A percentile compares a stretch with the other conserved stretches of the same genome.
Conservation (phyloP, 768 basidiomycete genomes). For the Lactifluus volemus region DNA sequence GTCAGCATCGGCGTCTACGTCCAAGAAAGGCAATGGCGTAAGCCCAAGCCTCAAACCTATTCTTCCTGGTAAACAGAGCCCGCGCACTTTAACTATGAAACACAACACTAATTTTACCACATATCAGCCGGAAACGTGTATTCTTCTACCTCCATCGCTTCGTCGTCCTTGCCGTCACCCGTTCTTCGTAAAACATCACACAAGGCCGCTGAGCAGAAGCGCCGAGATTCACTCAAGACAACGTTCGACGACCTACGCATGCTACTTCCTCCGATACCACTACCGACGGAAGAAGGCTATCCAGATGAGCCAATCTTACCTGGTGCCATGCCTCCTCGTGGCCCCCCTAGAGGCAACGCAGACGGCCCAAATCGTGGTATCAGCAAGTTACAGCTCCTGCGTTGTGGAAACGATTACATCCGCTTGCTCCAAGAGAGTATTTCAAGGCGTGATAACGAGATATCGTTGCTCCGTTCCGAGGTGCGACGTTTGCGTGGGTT, state of each 20-base stretch:
- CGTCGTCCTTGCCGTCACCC: constrained; percentile 22
- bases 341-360: constrained; percentile 73
- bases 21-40: constrained; percentile 28
- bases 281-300: constrained; percentile 65
- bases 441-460: constrained; percentile 74
- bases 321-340: constrained; percentile 82
- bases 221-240: constrained; percentile 91
- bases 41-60: constrained; percentile 62
- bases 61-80: constrained; percentile 50
- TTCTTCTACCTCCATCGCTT: constrained; percentile 23
- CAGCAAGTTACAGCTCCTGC: constrained; percentile 85
- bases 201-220: constrained; percentile 95
- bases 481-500: constrained; percentile 45
- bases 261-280: constrained; percentile 81
- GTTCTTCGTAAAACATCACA: constrained; percentile 71
- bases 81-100: neutral
- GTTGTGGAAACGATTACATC: constrained; percentile 88
- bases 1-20: constrained; percentile 7
- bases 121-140: constrained; percentile 29
- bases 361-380: constrained; percentile 95
- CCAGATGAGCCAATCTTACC: constrained; percentile 72
- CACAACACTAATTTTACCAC: constrained; percentile 8
- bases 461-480: constrained; percentile 56
- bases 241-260: constrained; percentile 80
- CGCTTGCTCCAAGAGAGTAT: constrained; percentile 66